Evolutionary conservation across 306 rosid genomes (phyloP), one percentile per base, ranked within the genome.

Genomic region (Ceratonia siliqua): DNA sequence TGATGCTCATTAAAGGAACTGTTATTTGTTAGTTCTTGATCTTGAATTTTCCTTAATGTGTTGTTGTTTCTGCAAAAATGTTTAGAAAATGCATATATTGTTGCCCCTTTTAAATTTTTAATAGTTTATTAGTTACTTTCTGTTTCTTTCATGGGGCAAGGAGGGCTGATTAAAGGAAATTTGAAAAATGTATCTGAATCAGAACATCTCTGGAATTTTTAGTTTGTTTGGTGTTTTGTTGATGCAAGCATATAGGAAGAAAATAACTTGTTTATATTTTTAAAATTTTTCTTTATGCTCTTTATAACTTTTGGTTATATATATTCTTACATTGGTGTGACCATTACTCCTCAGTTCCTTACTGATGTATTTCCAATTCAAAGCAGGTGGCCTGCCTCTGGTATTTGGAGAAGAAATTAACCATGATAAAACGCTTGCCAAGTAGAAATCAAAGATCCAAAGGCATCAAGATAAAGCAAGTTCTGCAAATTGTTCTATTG

Each of bases 401-500:
- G 21, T 42, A 32, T 41, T 63, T 52, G 72, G 76, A 63, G 76
- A 53, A 82, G 82, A 66, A 76, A 63, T 52, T 73, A 82, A 82
- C 25, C 90, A 91, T 91, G 97, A 81, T 90, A 68, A 94, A 87
- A 80, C 85, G 90, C 68, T 18, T 68, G 2, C 87, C 95, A 15
- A 81, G 88, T 82, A 86, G 92, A 86, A 88, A 66, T 78, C 75
- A 70, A 8, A 90, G 93, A 81, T 67, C 98, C 68, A 92, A 89
- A 90, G 91, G 97, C 43, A 38, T 92, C 70, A 95, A 74, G 84
- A 77, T 85, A 72, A 95, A 86, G 78, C 96, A 95, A 81, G 71
- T 89, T 81, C 82, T 95, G 59, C 99, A 95, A 87, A 77, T 87
- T 78, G 45, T 76, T 57, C 80, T 95, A 69, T 81, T 95, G 82